phyloP scores from a whole-genome alignment of 768 basidiomycete species.

The Boletus fagicola region DNA sequence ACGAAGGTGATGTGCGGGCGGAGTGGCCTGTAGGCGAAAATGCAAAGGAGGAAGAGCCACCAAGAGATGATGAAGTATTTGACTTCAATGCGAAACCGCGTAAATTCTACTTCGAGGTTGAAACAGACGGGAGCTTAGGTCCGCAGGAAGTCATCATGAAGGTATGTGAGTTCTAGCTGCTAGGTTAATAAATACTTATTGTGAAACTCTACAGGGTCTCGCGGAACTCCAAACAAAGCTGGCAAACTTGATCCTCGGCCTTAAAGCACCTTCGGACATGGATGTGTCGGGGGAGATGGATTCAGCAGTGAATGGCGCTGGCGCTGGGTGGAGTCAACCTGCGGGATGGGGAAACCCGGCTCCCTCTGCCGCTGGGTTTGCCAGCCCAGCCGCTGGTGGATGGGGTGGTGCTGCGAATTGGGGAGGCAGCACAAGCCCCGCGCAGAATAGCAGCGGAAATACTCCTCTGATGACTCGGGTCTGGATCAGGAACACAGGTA shows the following conservation, averaged over 20 bases:
- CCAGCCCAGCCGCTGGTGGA: conserved; percentile 31
- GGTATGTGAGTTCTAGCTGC: conserved; percentile 39
- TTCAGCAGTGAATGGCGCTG: conserved; percentile 23
- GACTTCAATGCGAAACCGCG: conserved; percentile 86
- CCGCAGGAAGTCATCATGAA: conserved; percentile 90
- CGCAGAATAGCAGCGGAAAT: conserved; percentile 23
- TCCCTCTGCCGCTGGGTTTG: conserved; percentile 32
- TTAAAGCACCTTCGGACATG: conserved; percentile 62
- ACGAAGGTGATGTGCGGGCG: conserved; percentile 69
- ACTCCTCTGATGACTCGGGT: too few species aligned
- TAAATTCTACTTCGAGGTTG: conserved; percentile 92
- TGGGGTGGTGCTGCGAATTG: conserved; percentile 30
- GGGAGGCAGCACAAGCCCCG: conserved; percentile 29
- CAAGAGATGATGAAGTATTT: conserved; percentile 78
- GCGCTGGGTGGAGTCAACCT: conserved; percentile 22
- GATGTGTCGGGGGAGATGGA: conserved; percentile 47
- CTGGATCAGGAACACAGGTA: too few species aligned
- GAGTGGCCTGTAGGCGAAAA: conserved; percentile 96
- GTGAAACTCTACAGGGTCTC: conserved; percentile 53
- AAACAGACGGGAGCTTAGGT: conserved; percentile 86
- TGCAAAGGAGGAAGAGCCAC: conserved; percentile 77
- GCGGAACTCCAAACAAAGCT: conserved; percentile 77
- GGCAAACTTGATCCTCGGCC: conserved; percentile 72
- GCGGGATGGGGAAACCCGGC: conserved; percentile 30
- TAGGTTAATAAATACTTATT: not conserved